Conservation (phyloP, 2,329 filamentous ascomycete genomes). For the Diaporthe citri region DNA sequence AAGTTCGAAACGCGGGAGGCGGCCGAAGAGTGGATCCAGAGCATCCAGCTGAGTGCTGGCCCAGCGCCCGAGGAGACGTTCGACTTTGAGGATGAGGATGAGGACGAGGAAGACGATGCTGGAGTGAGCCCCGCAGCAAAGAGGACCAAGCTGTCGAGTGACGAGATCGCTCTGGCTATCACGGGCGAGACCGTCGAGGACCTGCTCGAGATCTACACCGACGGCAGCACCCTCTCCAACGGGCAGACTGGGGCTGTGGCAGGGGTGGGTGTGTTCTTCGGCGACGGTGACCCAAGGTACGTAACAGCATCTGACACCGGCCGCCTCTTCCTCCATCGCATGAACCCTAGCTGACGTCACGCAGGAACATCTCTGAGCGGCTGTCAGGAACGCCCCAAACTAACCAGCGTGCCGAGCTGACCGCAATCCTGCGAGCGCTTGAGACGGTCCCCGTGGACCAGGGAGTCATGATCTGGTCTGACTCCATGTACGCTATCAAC, state of each 20-base stretch:
- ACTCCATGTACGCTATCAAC: conserved; percentile 91
- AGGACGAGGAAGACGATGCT: conserved; percentile 47
- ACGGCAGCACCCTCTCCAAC: conserved; percentile 72
- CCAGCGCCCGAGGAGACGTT: conserved; percentile 7
- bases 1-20: conserved; percentile 77
- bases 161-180: conserved; percentile 32
- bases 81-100: conserved; percentile 42
- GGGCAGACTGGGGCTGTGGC: conserved; percentile 67
- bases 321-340: background rate
- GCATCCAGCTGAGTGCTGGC: conserved; percentile 46
- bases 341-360: conserved; percentile 39
- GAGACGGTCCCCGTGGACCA: conserved; percentile 78
- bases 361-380: conserved; percentile 78
- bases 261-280: conserved; percentile 76
- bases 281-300: conserved; percentile 65
- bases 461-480: conserved; percentile 83
- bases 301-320: conserved; percentile 35
- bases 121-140: conserved; percentile 51
- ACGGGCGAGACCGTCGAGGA: conserved; percentile 43
- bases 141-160: conserved; percentile 47
- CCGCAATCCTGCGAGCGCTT: conserved; percentile 86
- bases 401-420: conserved; percentile 96
- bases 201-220: conserved; percentile 68
- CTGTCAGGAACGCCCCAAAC: conserved; percentile 83
- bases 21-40: conserved; percentile 81